phyloP scores from a whole-genome alignment of 495 filamentous ascomycete species.

The Penicillium cosmopolitanum region DNA sequence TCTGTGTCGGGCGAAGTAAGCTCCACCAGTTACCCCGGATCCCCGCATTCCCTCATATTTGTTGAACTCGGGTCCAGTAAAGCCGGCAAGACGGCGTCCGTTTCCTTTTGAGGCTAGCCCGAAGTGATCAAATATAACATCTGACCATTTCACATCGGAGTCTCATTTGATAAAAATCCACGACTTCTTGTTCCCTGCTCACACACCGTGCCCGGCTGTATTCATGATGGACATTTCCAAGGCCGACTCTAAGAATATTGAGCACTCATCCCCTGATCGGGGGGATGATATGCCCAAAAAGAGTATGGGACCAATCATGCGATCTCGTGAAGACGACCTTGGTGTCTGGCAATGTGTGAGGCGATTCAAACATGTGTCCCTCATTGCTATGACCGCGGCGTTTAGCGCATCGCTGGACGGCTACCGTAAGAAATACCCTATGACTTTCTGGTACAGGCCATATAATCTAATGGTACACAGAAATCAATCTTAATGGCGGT shows the following conservation, averaged over 20 bases:
- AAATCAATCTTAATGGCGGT: slow-evolving; percentile 46
- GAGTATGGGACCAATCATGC: slow-evolving; percentile 24
- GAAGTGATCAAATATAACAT: too few relatives aligned
- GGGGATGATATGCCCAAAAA: slow-evolving; percentile 5
- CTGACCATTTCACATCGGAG: too few relatives aligned
- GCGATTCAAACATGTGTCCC: slow-evolving; percentile 29
- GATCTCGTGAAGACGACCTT: slow-evolving; percentile 35
- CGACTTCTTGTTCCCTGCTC: not conserved
- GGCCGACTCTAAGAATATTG: slow-evolving; percentile 12
- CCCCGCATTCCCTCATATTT: slow-evolving; percentile 15
- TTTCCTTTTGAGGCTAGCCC: too few relatives aligned
- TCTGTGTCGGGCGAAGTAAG: not conserved
- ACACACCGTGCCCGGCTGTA: not conserved
- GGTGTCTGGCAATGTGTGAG: slow-evolving; percentile 33
- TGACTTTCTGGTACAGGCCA: not conserved
- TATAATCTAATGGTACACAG: slow-evolving; percentile 14
- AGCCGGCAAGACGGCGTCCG: too few relatives aligned
- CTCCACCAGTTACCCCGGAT: not conserved
- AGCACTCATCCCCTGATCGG: slow-evolving; percentile 9
- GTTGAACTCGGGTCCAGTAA: not conserved
- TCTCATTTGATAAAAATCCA: not conserved
- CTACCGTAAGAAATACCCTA: slow-evolving; percentile 32
- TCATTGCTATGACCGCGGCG: slow-evolving; percentile 39
- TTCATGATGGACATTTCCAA: slow-evolving; percentile 5
- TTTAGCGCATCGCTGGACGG: slow-evolving; percentile 46